Evolutionary conservation across 805 yeast genomes (phyloP).

Genomic region (Wickerhamiella sorbophila): DNA sequence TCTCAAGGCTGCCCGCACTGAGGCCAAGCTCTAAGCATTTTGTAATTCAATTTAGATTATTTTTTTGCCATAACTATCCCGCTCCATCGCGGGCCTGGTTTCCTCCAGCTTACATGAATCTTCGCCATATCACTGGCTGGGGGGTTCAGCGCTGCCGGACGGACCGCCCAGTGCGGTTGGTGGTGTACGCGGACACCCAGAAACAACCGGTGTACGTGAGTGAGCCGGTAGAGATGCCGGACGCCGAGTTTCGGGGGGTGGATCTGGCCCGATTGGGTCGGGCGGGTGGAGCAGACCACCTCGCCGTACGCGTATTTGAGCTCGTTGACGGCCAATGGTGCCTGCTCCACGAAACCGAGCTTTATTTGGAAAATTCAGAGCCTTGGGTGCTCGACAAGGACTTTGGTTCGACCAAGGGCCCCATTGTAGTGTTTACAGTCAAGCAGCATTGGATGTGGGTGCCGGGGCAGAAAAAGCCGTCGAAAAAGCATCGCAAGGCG

Average conservation of each 20-base stretch:
- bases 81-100: too few species aligned
- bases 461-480: neutral
- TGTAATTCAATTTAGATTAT: neutral
- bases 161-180: constrained; percentile 5
- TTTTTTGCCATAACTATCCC: too few species aligned
- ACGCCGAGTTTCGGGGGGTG: neutral
- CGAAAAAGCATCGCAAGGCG: neutral
- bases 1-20: constrained; percentile 39
- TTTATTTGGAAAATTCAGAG: neutral
- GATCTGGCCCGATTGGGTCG: neutral
- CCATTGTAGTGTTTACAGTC: neutral
- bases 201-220: constrained; percentile 12
- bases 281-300: neutral
- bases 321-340: neutral
- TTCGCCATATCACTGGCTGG: constrained; percentile 3
- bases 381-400: neutral
- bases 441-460: neutral
- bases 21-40: constrained; percentile 31
- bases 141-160: neutral
- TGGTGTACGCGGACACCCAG: constrained; percentile 11
- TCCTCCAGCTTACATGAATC: too few species aligned
- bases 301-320: neutral
- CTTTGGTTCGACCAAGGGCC: neutral
- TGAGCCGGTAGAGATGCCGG: constrained; percentile 1
- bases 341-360: neutral